Base-by-base conservation (phyloP, 345 rosid species). In the Corchorus capsularis region DNA sequence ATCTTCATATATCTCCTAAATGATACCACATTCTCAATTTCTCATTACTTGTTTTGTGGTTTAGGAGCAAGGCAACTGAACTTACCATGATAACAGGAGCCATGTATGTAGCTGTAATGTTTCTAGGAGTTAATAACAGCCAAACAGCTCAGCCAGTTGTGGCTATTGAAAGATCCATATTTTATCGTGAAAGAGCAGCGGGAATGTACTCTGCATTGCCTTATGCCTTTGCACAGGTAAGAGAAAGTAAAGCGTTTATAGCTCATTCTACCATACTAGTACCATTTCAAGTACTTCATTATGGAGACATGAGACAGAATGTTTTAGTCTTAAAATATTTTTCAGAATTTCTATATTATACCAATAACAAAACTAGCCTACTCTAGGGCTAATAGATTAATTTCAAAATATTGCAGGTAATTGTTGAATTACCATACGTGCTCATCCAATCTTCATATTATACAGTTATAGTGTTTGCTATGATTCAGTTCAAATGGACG, bases 401-500 rank as follows among this genome's bases (percentile, higher is more conserved):
- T 60, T 53, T 72, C 12, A 3, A 12, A 57, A 50, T 82, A 39
- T 39, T 39, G 79, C 91, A 94, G 97, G 97, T 95, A 64, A 71
- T 90, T 32, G 75, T 77, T 19, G 90, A 93, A 79, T 64, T 92
- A 70, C 98, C 98, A 6, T 95, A 88, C n/a, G 88, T 93, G 37
- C 65, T 95, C 1, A 60, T 89, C 46, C 97, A 95, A 80, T 82
- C 96, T 3, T 71, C 85, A 3, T 90, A 86, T 59, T 92, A 85
- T 59, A 71, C 93, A 2, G 64, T 90, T 2, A 88, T 93, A 11
- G 87, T 89, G 71, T 95, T 90, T 69, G 84, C 92, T 3, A 95
- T 92, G 99, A 66, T 95, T 68, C 74, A 86, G 69, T 95, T 95
- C 39, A 81, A 86, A 76, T 95, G 99, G 99, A 87, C 84, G 19